Conservation (phyloP, 129 eudicot species). For the Pittosporum tobira region DNA sequence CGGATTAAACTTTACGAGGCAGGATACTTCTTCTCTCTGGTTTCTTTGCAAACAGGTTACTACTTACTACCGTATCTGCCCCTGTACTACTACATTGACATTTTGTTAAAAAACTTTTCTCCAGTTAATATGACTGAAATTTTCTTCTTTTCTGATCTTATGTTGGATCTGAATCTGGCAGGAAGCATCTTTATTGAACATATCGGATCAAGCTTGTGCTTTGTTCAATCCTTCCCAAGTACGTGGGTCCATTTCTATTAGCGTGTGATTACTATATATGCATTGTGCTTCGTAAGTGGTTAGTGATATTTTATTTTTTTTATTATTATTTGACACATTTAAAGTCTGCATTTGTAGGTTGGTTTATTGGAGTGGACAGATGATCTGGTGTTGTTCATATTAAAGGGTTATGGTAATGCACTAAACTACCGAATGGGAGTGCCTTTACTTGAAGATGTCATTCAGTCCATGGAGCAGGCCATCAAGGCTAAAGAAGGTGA, state of each 20-base stretch:
- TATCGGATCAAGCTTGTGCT: constrained; percentile 85
- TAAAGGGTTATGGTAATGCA: constrained; percentile 92
- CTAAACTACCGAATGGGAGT: constrained; percentile 96
- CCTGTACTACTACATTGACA: background rate
- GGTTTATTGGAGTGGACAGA: constrained; percentile 90
- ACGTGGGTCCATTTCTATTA: constrained; percentile 6
- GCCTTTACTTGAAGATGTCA: constrained; percentile 81
- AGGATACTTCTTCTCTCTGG: constrained; percentile 80
- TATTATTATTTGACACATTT: too few relatives aligned
- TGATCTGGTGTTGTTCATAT: constrained; percentile 74
- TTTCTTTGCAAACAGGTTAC: constrained; percentile 89
- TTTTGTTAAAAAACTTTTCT: too few relatives aligned
- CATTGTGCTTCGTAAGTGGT: background rate
- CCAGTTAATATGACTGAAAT: background rate
- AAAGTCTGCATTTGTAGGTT: constrained; percentile 38
- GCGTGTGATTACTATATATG: background rate
- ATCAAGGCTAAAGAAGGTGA: constrained; percentile 79
- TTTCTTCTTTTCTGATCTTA: constrained; percentile 7
- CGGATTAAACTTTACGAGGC: constrained; percentile 61
- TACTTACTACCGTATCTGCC: background rate
- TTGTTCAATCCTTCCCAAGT: constrained; percentile 82
- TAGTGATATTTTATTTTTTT: too few relatives aligned
- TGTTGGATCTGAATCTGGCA: constrained; percentile 13
- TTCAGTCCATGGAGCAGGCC: constrained; percentile 90
- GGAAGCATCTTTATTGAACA: constrained; percentile 80